Base-by-base conservation (phyloP, 2,329 filamentous ascomycete genomes). In the Byssoonygena ceratinophila region DNA sequence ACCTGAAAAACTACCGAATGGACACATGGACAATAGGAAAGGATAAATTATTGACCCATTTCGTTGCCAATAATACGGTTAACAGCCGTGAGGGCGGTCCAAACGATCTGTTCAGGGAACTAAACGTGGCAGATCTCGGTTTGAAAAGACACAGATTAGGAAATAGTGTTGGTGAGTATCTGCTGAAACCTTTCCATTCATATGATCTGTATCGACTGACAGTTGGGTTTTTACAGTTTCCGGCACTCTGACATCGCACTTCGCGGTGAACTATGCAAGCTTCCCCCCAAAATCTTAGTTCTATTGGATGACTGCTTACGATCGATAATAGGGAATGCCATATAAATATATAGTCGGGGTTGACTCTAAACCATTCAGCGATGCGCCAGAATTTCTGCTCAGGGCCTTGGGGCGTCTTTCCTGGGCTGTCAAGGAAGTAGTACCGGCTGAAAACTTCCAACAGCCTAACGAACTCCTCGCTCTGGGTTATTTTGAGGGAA, bases 341-440 rank as follows among this genome's bases (percentile, higher is more conserved):
- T 81, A 81, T 61, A 80, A 81, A 54, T 81, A 77, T 60, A 69
- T 80, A 29, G 77, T 77, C 4, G 68, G 70, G 1, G 74, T 75
- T 4, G 64, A 68, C 16, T 74, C 70, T 3, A 66, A 64, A 25
- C 60, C 65, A 0, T 76, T 77, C 49, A 59, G 60, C 8, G 65
- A 68, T 25, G 70, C 74, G 1, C 70, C 71, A 1, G 54, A 58
- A 1, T 65, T 66, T 1, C 69, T 81, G 8, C 68, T 68, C 11
- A 61, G 65, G 9, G 71, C 72, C 0, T 66, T 79, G 3, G 71
- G 72, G 1, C 73, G 75, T 7, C 61, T 81, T 20, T 76, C 73
- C 39, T 81, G 77, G 78, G 76, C 76, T 0, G 72, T 71, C 0
- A 59, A 71, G 37, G 61, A 68, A 29, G 65, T 73, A 14, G 64